Conservation (phyloP, 257 asterid species). For the Solanum commersonii region DNA sequence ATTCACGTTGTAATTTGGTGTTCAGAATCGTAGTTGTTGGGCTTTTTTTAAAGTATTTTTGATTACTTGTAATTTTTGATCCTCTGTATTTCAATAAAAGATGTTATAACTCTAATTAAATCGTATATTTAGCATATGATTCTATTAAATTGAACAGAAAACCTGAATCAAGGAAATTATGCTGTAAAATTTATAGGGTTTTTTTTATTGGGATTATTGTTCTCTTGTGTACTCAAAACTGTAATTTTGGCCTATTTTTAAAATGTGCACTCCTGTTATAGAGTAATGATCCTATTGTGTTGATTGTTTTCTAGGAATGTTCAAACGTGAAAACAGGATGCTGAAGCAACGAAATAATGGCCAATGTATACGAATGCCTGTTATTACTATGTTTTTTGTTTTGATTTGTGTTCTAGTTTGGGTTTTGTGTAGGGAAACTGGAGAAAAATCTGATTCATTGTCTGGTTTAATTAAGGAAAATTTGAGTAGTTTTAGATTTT, state of each 20-base stretch:
- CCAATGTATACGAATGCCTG: constrained; percentile 19
- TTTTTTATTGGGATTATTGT: background rate
- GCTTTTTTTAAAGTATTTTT: background rate
- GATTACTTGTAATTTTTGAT: background rate
- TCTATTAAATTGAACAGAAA: background rate
- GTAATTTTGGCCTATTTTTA: background rate
- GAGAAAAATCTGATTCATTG: constrained; percentile 13
- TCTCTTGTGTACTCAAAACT: background rate
- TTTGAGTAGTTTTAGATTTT: constrained; percentile 46
- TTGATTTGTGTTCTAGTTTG: constrained; percentile 27
- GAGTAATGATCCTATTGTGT: background rate
- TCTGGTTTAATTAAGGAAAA: constrained; percentile 22
- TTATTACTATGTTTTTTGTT: constrained; percentile 26
- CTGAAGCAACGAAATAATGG: constrained; percentile 32
- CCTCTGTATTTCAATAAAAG: background rate
- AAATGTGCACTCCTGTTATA: background rate
- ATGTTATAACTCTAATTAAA: background rate
- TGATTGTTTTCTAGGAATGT: constrained; percentile 28
- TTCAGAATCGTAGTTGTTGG: background rate
- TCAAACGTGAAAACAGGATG: constrained; percentile 38
- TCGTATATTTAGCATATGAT: background rate
- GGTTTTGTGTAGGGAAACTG: constrained; percentile 30
- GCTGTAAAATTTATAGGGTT: background rate
- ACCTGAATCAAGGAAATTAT: background rate
- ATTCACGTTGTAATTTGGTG: background rate